Evolutionary conservation across 129 eudicot species (phyloP).

Genomic region (Tanacetum coccineum): DNA sequence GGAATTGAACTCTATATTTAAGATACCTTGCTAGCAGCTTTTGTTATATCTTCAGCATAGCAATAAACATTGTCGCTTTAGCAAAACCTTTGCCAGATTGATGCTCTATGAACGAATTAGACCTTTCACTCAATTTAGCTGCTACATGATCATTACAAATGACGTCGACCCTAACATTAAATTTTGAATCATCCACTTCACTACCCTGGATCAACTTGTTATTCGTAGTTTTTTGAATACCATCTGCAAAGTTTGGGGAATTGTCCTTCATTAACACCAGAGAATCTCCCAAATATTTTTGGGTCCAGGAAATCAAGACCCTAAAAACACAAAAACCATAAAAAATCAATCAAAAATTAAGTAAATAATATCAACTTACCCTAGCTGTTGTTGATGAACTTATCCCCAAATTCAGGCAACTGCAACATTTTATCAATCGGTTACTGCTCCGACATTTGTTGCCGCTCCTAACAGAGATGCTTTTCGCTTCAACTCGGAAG

Average conservation of each 20-base stretch:
- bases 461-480: no score
- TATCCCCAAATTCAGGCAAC: no score
- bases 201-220: conserved; percentile 13
- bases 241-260: background rate
- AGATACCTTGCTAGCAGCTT: no score
- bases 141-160: no score
- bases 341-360: no score
- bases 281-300: conserved; percentile 16
- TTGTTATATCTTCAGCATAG: conserved; percentile 17
- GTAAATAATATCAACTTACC: no score
- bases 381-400: no score
- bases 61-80: background rate
- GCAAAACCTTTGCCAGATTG: background rate
- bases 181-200: background rate
- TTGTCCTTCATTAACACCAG: conserved; percentile 12
- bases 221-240: conserved; percentile 8
- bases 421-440: no score
- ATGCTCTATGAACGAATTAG: background rate
- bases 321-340: no score
- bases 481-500: no score
- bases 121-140: background rate
- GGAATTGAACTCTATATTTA: no score
- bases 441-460: no score
- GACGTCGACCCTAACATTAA: background rate
- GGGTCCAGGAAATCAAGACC: background rate